Evolutionary conservation across 108 stramenopile species (phyloP), one percentile per base, ranked within the genome.

Genomic region (Parmales sp.): DNA sequence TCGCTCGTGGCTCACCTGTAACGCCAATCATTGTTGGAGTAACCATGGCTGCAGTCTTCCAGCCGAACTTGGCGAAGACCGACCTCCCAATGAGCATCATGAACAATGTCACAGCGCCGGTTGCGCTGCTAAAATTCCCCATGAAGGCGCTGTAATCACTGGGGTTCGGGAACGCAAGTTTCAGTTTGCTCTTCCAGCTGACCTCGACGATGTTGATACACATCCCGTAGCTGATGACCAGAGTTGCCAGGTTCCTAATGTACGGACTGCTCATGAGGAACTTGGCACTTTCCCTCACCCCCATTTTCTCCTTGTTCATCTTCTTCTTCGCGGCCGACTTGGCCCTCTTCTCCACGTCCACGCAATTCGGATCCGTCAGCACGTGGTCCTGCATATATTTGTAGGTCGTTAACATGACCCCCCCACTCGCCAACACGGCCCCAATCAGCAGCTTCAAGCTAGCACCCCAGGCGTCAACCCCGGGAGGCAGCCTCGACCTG

Each of bases 181-280:
- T 97, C n/a, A 98, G 72, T 74, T 96, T 95, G 37, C 92, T 77
- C 85, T 99, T 99, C 98, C 98, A 99, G 38, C 90, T 91, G 22
- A 99, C 96, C 78, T 99, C 98, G 11, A 96, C 95, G 72, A 99
- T 89, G 81, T 97, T 97, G 82, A 99, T 99, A 67, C 91, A 90
- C 91, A 99, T 89, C 63, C 98, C 98, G 69, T 99, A 99, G 51
- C 86, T 86, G 38, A 99, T 90, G 11, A 99, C 98, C 29, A 99
- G 72, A 44, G 80, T 86, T 0, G 95, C 95, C 38, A 98, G 71
- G 73, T 96, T 78, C 1, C 90, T 78, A 76, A 93, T 95, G 88
- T 95, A 98, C 8, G 80, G 76, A 28, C 87, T 89, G 64, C 76
- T 85, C 74, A 89, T 78, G 25, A 97, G 83, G 80, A 93, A 97